Evolutionary conservation across 805 yeast species (phyloP), one percentile per base, ranked within the genome.

Genomic region (Sugiyamaella floridensis): DNA sequence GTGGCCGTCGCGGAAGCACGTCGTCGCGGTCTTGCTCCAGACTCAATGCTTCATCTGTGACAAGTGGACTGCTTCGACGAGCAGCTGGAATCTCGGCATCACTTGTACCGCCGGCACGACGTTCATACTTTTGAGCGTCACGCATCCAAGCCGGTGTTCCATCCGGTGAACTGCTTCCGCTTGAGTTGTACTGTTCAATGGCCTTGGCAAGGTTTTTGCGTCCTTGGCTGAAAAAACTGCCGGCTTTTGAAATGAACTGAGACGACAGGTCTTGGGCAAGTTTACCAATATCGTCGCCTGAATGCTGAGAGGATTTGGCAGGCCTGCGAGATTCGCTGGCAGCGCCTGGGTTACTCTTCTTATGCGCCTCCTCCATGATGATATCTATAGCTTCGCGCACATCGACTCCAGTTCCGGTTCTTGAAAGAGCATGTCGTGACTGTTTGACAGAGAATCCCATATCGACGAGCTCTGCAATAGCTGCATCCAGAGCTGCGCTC

Each of bases 71-170:
- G 15, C 15, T 8, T 2, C n/a, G 7, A 8, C 34, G 18, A 5
- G 46, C 46, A 20, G 46, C 18, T 9, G 15, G 37, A 2, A 20
- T 2, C 10, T 26, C 34, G 4, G 43, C 20, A n/a, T n/a, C 16
- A 16, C 43, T 73, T 77, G 58, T 82, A 76, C 58, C 62, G 70
- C 12, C 68, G 72, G 59, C 79, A 83, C 55, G 79, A 76, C 52
- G 71, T 75, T 16, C 43, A 29, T 50, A 45, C 37, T 29, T 45
- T 18, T n/a, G 53, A 29, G 49, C 49, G 19, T 50, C 53, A 2
- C 53, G 28, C 89, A 87, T 83, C 95, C 95, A 87, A 1, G 83
- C 80, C 0, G 95, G 95, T 57, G 63, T 65, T 5, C 71, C 74
- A 48, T 72, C 72, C 57, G 66, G 44, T 37, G 64, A 67, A 32